Evolutionary conservation across 768 basidiomycete species (phyloP).

Genomic region (Xerocomus potaroensis): DNA sequence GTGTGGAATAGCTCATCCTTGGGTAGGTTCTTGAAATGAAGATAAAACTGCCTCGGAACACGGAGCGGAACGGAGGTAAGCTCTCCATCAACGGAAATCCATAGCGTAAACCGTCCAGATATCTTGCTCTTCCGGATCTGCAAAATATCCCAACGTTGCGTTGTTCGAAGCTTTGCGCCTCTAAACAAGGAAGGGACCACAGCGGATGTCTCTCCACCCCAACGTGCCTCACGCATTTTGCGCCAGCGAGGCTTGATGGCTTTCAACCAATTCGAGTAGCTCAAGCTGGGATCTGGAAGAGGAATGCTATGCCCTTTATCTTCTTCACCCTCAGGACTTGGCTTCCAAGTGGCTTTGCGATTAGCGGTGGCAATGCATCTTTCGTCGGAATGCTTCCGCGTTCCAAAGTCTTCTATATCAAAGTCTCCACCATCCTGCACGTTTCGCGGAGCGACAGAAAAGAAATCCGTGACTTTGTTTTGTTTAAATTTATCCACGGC

Average conservation of each 20-base stretch:
- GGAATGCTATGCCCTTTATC: slow-evolving; percentile 25
- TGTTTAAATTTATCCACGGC: slow-evolving; percentile 96
- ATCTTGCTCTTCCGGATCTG: slow-evolving; percentile 78
- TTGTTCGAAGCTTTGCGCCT: slow-evolving; percentile 51
- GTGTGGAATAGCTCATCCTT: slow-evolving; percentile 63
- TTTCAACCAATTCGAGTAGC: slow-evolving; percentile 76
- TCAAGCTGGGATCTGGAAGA: slow-evolving; percentile 57
- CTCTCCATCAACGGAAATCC: slow-evolving; percentile 79
- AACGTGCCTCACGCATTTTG: slow-evolving; percentile 46
- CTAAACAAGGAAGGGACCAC: slow-evolving; percentile 74
- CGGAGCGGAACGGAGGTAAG: slow-evolving; percentile 79
- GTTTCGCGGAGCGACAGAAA: slow-evolving; percentile 34
- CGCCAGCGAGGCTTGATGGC: slow-evolving; percentile 79
- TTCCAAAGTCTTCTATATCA: slow-evolving; percentile 66
- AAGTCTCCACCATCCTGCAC: slow-evolving; percentile 7
- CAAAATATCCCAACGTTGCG: slow-evolving; percentile 85
- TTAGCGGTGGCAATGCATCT: slow-evolving; percentile 52
- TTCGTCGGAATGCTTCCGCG: slow-evolving; percentile 20
- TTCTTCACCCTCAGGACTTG: slow-evolving; percentile 41
- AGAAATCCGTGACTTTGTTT: slow-evolving; percentile 96
- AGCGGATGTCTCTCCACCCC: slow-evolving; percentile 37
- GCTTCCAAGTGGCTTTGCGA: slow-evolving; percentile 41
- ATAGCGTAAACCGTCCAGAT: slow-evolving; percentile 80
- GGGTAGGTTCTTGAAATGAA: slow-evolving; percentile 76
- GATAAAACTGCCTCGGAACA: slow-evolving; percentile 88